Evolutionary conservation across 108 stramenopile species (phyloP).

Genomic region (Conticribra weissflogii): DNA sequence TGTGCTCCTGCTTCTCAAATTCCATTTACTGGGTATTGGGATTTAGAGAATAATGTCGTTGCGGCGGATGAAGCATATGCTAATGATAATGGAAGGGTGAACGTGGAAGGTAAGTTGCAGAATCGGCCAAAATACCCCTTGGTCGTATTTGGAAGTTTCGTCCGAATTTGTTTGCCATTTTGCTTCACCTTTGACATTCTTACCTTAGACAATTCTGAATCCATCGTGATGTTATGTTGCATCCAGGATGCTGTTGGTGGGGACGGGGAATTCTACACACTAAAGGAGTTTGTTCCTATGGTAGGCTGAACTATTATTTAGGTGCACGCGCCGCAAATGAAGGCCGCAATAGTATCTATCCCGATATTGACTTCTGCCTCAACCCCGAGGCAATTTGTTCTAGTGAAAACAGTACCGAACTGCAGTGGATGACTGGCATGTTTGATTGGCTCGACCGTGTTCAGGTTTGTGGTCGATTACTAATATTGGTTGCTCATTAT

Average conservation of each 20-base stretch:
- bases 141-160: no score
- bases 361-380: slow-evolving; percentile 29
- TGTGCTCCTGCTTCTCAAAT: slow-evolving; percentile 31
- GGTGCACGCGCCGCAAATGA: slow-evolving; percentile 27
- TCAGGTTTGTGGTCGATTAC: not conserved
- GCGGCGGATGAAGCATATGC: slow-evolving; percentile 36
- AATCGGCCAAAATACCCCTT: no score
- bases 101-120: slow-evolving; percentile 19
- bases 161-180: no score
- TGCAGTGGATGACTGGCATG: slow-evolving; percentile 39
- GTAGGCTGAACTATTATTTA: slow-evolving; percentile 44
- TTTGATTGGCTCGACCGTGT: slow-evolving; percentile 40
- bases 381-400: slow-evolving; percentile 41
- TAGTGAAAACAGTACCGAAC: slow-evolving; percentile 7
- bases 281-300: slow-evolving; percentile 38
- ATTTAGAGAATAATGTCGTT: slow-evolving; percentile 3
- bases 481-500: no score
- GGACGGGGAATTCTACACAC: slow-evolving; percentile 45
- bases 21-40: slow-evolving; percentile 26
- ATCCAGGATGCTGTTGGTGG: slow-evolving; percentile 54
- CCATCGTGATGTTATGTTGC: no score
- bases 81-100: slow-evolving; percentile 25
- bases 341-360: slow-evolving; percentile 15
- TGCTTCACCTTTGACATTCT: no score
- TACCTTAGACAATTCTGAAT: no score